Conservation (phyloP, 2,329 filamentous ascomycete species). For the Fusarium sp. region DNA sequence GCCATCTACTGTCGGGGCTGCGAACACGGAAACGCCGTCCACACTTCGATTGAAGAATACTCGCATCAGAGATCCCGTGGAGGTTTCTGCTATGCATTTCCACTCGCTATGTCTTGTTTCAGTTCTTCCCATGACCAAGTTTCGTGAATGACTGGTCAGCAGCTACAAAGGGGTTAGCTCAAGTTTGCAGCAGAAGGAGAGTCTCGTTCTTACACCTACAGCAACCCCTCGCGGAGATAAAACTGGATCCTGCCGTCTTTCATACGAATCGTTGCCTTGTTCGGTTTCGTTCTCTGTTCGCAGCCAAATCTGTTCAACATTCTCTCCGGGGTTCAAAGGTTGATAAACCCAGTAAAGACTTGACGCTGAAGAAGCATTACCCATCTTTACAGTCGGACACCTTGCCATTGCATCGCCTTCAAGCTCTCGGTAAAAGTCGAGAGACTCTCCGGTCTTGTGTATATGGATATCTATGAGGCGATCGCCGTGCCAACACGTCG, state of each 20-base stretch:
- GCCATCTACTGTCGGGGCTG: neutral
- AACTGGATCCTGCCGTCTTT: neutral
- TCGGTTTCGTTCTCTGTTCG: neutral
- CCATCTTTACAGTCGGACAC: neutral
- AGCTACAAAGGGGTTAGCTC: constrained; percentile 18
- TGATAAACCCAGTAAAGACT: constrained; percentile 11
- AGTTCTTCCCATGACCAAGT: neutral
- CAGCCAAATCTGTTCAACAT: constrained; percentile 27
- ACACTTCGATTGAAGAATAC: constrained; percentile 3
- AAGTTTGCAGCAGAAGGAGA: neutral
- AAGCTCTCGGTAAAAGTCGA: constrained; percentile 13
- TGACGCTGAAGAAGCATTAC: no score
- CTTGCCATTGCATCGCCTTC: neutral
- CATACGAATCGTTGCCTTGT: neutral
- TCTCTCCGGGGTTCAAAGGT: constrained; percentile 5
- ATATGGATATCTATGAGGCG: constrained; percentile 6
- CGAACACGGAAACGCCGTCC: constrained; percentile 4
- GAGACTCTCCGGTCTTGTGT: constrained; percentile 6
- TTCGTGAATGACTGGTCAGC: constrained; percentile 18
- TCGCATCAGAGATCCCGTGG: neutral
- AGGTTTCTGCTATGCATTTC: constrained; percentile 12
- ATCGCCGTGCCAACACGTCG: constrained; percentile 16
- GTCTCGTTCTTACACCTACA: constrained; percentile 3
- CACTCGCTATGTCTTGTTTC: neutral
- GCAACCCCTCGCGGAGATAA: neutral